Conservation (phyloP, 495 filamentous ascomycete species). For the Aspergillus baeticus region DNA sequence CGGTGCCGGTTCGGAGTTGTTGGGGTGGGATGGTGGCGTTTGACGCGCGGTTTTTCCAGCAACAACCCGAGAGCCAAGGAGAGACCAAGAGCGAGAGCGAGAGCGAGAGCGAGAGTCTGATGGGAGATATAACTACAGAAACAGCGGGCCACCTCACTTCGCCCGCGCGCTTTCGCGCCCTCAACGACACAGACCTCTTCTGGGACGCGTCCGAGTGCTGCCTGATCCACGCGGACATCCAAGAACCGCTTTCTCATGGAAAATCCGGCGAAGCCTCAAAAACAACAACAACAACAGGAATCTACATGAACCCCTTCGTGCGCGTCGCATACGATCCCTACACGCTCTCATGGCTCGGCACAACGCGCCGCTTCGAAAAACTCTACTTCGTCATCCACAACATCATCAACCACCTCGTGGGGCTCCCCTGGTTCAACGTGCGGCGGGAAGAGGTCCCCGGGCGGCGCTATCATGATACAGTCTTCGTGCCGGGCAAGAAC, state of each 20-base stretch:
- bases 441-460: constrained; percentile 38
- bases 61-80: too few relatives aligned
- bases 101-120: too few relatives aligned
- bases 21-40: constrained; percentile 84
- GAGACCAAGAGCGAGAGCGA: too few relatives aligned
- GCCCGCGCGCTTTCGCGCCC: constrained; percentile 63
- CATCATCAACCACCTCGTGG: constrained; percentile 48
- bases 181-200: constrained; percentile 53
- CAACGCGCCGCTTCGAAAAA: constrained; percentile 57
- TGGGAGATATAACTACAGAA: not conserved
- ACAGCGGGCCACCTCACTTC: too few relatives aligned
- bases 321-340: constrained; percentile 58
- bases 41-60: constrained; percentile 63
- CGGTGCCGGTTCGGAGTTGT: constrained; percentile 71
- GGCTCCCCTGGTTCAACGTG: constrained; percentile 57
- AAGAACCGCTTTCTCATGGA: constrained; percentile 34
- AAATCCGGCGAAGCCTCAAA: too few relatives aligned
- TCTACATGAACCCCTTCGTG: constrained; percentile 71
- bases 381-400: constrained; percentile 53
- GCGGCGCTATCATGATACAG: too few relatives aligned
- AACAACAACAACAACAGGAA: too few relatives aligned
- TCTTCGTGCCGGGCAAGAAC: too few relatives aligned
- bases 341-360: constrained; percentile 53
- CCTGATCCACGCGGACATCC: constrained; percentile 68
- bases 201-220: constrained; percentile 82